Conservation (phyloP, 2,329 filamentous ascomycete species). For the Laburnicola sp. region DNA sequence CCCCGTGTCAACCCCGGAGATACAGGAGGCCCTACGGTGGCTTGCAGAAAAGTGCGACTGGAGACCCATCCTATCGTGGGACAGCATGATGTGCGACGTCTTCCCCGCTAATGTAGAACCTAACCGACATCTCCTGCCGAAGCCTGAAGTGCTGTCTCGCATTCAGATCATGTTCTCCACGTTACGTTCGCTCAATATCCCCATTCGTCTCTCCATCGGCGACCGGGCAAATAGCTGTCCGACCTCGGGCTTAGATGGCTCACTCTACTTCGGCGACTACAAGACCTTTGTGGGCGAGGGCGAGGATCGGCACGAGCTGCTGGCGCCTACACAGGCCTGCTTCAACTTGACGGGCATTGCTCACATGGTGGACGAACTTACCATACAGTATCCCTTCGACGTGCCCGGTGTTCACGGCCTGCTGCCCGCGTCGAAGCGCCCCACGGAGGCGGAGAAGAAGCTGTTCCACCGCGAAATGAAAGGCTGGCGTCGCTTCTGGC, state of each 20-base stretch:
- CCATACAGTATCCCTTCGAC: conserved; percentile 39
- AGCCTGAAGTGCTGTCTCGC: conserved; percentile 34
- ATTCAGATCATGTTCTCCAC: conserved; percentile 37
- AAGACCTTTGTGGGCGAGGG: conserved; percentile 36
- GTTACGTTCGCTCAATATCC: conserved; percentile 34
- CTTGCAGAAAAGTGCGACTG: conserved; percentile 37
- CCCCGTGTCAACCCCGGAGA: conserved; percentile 32
- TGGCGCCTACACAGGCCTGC: conserved; percentile 37
- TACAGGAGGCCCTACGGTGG: conserved; percentile 41
- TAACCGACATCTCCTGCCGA: conserved; percentile 33
- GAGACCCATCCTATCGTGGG: conserved; percentile 41
- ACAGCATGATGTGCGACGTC: conserved; percentile 43
- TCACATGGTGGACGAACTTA: conserved; percentile 42
- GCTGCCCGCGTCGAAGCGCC: conserved; percentile 25
- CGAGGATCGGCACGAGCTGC: conserved; percentile 27
- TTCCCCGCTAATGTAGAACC: conserved; percentile 42
- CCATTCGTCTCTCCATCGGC: conserved; percentile 41
- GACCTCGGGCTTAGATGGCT: conserved; percentile 36
- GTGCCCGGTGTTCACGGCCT: conserved; percentile 38
- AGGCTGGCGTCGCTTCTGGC: conserved; percentile 44
- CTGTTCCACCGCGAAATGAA: conserved; percentile 38
- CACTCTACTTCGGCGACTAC: conserved; percentile 42
- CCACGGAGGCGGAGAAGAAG: conserved; percentile 28
- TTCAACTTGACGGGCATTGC: conserved; percentile 40
- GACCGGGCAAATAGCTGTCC: conserved; percentile 31